These are phyloP conservation scores for Backusella circina DNA, from an alignment of 192 early-diverging fungal genomes.

Conservation along the genomic window DNA sequence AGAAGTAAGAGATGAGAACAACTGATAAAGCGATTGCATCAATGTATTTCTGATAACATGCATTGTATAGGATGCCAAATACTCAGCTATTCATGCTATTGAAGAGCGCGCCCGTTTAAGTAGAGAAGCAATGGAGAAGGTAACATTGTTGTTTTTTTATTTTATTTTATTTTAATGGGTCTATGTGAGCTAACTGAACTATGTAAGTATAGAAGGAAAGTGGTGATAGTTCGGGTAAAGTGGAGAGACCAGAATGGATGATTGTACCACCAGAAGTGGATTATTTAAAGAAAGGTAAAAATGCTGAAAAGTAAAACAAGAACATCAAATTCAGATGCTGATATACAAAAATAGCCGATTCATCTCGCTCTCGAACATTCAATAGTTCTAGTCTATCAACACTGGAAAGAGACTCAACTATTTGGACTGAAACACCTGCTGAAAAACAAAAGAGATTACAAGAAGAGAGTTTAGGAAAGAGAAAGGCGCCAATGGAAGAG, in stretches of 20 bases:
- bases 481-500: background rate
- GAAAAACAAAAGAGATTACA: conserved; percentile 10
- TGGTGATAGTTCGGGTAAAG: background rate
- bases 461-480: conserved; percentile 3
- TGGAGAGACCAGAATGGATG: conserved; percentile 35
- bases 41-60: background rate
- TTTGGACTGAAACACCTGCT: conserved; percentile 30
- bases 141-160: background rate
- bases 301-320: background rate
- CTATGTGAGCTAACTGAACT: background rate
- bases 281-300: conserved; percentile 28
- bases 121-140: conserved; percentile 21
- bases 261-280: conserved; percentile 30
- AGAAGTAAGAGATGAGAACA: background rate
- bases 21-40: background rate
- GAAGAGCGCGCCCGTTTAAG: conserved; percentile 27
- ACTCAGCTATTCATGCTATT: conserved; percentile 29
- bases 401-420: conserved; percentile 10
- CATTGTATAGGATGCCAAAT: background rate
- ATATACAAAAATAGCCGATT: conserved; percentile 6
- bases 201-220: background rate
- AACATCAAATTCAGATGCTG: background rate
- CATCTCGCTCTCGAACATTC: conserved; percentile 19
- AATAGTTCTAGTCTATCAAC: conserved; percentile 11
- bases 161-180: background rate